Base-by-base conservation (phyloP, 495 filamentous ascomycete species). In the Neurospora sp. region DNA sequence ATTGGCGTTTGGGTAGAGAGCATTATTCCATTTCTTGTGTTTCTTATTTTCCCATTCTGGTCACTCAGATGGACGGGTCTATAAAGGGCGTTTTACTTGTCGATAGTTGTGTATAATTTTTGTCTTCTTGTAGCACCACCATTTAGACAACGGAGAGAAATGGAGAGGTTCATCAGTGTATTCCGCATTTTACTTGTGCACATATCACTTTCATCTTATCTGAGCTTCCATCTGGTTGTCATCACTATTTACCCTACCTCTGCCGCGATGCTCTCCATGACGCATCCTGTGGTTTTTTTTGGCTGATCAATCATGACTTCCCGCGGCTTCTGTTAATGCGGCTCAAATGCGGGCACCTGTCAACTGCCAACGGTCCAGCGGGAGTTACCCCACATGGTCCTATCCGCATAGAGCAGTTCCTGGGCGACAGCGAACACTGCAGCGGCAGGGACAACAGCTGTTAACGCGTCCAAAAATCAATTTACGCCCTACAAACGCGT, bases 401-500 rank as follows among this genome's bases (percentile, higher is more conserved):
- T 59, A 66, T 66, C 54, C 54, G 27, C 54, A 66, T 35, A 35
- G 27, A 18, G 27, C 4, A 18, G 14, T 35, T 16, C 27, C 5
- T 54, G 44, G 44, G 44, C 44, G 44, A 48, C 44, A 48, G 44
- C 41, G 2, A 9, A 18, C 18, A 44, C 42, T 44, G 42, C 42
- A 44, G 42, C 54, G 12, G 27, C 54, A 62, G 54, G 54, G 54
- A 62, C 54, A 18, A 2, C 54, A 8, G 23, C 27, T 66, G 54
- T 66, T 62, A 10, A 66, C 74, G 70, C 75, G 75, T 75, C 27
- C 35, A 4, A 71, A 70, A 69, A 48, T 73, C 73, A 54, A 72
- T 74, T 72, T 74, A 74, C 39, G 23, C 69, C 14, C 2, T 39
- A 7, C 71, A 37, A 72, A 66, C 54, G 54, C 54, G 54, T 66